These are phyloP conservation scores for Gelatoporia subvermispora DNA, from an alignment of 768 basidiomycete genomes.

Conservation along the genomic window DNA sequence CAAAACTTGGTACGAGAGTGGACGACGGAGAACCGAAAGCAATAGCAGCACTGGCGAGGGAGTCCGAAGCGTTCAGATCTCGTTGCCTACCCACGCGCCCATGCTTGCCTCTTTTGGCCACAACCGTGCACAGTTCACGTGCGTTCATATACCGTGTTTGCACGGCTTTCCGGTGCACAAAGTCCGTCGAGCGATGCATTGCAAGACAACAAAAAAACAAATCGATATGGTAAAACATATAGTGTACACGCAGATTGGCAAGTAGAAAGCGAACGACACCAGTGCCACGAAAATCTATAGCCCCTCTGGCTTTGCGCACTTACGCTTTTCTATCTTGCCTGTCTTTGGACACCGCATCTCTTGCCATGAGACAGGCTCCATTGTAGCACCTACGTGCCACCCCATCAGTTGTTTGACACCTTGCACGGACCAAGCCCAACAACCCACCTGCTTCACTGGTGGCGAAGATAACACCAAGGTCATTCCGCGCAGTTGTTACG, in stretches of 20 bases:
- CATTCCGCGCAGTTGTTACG: constrained; percentile 85
- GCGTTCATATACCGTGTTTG: too few relatives aligned
- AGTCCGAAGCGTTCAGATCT: constrained; percentile 17
- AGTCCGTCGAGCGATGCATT: too few relatives aligned
- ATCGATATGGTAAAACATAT: not conserved
- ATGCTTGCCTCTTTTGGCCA: constrained; percentile 12
- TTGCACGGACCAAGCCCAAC: not conserved
- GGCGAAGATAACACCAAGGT: constrained; percentile 88
- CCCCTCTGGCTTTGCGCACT: constrained; percentile 81
- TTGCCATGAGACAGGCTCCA: constrained; percentile 87
- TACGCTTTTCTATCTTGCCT: constrained; percentile 73
- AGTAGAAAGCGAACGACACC: too few relatives aligned
- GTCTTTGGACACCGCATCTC: constrained; percentile 87
- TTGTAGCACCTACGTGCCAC: constrained; percentile 54
- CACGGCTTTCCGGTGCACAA: too few relatives aligned
- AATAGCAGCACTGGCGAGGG: constrained; percentile 6
- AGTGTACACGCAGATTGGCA: too few relatives aligned
- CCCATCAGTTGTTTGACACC: not conserved
- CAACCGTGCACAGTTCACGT: constrained; percentile 6
- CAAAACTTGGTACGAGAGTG: constrained; percentile 7
- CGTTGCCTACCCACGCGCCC: constrained; percentile 19
- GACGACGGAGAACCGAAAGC: constrained; percentile 13
- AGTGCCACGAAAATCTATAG: constrained; percentile 27
- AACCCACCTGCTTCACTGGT: constrained; percentile 76
- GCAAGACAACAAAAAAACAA: too few relatives aligned